Percentiles rank a stretch among this genome's conserved stretches.
Evolutionary conservation across 2,329 filamentous ascomycete genomes (phyloP).

Genomic region (Podosphaera fusca): DNA sequence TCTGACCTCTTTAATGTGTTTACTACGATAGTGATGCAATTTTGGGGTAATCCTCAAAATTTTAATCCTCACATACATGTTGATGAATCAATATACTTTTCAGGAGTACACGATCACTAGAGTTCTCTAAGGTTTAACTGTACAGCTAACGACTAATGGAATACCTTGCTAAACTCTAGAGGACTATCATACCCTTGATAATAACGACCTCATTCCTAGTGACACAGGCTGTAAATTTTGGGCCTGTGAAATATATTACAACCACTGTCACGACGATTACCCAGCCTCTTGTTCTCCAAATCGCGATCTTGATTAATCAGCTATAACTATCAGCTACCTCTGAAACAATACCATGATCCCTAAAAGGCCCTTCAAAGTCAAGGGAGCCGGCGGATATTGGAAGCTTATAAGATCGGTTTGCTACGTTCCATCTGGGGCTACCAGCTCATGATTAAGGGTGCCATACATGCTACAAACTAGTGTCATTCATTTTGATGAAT

Average conservation of each 20-base stretch:
- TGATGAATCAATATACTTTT: no score
- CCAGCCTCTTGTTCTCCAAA: not conserved
- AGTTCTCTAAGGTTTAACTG: no score
- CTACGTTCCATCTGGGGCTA: not conserved
- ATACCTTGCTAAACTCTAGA: no score
- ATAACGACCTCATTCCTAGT: no score
- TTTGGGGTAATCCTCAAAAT: no score
- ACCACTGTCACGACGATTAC: not conserved
- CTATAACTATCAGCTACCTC: not conserved
- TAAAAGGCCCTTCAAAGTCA: not conserved
- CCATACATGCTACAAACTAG: not conserved
- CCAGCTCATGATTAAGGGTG: not conserved
- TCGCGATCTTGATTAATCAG: not conserved
- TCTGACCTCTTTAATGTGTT: no score
- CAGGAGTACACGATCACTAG: no score
- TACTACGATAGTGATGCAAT: no score
- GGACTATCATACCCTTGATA: no score
- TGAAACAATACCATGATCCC: not conserved
- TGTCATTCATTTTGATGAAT: not conserved
- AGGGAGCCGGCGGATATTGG: not conserved
- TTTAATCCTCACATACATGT: no score
- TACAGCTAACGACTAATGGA: no score
- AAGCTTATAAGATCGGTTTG: not conserved
- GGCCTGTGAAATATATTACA: not conserved
- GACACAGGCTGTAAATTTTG: no score